Percentiles rank a stretch among this genome's conserved stretches.
Evolutionary conservation across 495 filamentous ascomycete genomes (phyloP).

Genomic region (Xylona heveae): DNA sequence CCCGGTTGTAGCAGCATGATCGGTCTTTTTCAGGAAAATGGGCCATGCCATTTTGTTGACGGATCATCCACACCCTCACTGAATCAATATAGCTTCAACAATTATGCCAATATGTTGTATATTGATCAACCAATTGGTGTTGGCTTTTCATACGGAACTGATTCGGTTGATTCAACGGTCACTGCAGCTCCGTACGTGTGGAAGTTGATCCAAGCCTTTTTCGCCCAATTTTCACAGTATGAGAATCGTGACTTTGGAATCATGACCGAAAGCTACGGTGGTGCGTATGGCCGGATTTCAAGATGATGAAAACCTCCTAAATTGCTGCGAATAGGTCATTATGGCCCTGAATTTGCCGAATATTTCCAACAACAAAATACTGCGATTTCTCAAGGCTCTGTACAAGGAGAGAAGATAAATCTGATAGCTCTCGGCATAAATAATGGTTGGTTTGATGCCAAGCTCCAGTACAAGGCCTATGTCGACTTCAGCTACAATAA

Average conservation of each 20-base stretch:
- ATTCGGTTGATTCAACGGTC: slow-evolving; percentile 23
- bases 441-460: slow-evolving; percentile 32
- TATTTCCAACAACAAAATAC: slow-evolving; percentile 31
- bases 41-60: slow-evolving; percentile 37
- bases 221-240: slow-evolving; percentile 27
- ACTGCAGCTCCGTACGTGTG: slow-evolving; percentile 31
- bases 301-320: too few species aligned
- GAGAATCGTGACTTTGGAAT: slow-evolving; percentile 30
- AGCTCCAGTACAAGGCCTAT: slow-evolving; percentile 27
- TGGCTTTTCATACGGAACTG: slow-evolving; percentile 38
- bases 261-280: slow-evolving; percentile 35
- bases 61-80: slow-evolving; percentile 24
- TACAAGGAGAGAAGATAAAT: slow-evolving; percentile 24
- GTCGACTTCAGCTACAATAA: slow-evolving; percentile 31
- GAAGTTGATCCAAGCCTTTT: slow-evolving; percentile 33
- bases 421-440: slow-evolving; percentile 34
- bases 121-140: slow-evolving; percentile 42
- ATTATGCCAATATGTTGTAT: slow-evolving; percentile 40
- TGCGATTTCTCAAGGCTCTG: slow-evolving; percentile 16
- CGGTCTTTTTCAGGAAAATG: slow-evolving; percentile 40
- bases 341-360: slow-evolving; percentile 25
- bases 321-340: too few species aligned
- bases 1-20: slow-evolving; percentile 38
- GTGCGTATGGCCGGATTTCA: too few species aligned
- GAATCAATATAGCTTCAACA: slow-evolving; percentile 40